Evolutionary conservation across 1,284 basidiomycete species (phyloP).

Genomic region (Tilletia indica): DNA sequence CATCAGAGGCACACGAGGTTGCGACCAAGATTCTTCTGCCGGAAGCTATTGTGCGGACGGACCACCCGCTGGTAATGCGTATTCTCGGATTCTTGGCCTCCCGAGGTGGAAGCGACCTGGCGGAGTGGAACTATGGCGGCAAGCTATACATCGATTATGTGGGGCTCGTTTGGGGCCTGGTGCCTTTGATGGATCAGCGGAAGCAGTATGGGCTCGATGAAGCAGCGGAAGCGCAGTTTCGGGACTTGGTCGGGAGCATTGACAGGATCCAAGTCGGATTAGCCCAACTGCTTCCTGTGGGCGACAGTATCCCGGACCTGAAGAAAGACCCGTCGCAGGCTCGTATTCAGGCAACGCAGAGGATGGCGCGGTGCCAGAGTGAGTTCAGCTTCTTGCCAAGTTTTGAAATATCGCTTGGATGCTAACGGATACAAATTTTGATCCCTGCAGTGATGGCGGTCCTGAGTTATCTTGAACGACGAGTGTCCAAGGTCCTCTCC

Average conservation of each 20-base stretch:
- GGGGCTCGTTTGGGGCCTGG: neutral
- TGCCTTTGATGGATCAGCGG: neutral
- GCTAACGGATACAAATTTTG: neutral
- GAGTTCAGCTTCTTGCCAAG: neutral
- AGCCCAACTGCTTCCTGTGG: neutral
- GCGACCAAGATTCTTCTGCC: conserved; percentile 81
- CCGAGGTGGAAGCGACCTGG: conserved; percentile 57
- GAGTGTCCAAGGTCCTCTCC: neutral
- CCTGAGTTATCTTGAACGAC: neutral
- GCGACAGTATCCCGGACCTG: neutral
- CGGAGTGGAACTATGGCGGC: conserved; percentile 52
- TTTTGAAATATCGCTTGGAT: neutral
- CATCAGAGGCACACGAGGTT: conserved; percentile 75
- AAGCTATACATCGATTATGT: conserved; percentile 43
- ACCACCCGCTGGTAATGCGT: conserved; percentile 70
- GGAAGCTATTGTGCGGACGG: conserved; percentile 79
- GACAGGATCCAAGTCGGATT: conserved; percentile 20
- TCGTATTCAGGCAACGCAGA: conserved; percentile 46
- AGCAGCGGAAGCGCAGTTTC: conserved; percentile 7
- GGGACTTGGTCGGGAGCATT: conserved; percentile 21
- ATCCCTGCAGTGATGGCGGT: conserved; percentile 2
- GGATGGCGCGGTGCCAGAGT: neutral
- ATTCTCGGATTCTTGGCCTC: conserved; percentile 70
- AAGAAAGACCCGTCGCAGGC: conserved; percentile 9
- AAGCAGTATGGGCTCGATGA: neutral